Evolutionary conservation across 2,329 filamentous ascomycete species (phyloP), one percentile per base, ranked within the genome.

Genomic region (Escovopsis sp.): DNA sequence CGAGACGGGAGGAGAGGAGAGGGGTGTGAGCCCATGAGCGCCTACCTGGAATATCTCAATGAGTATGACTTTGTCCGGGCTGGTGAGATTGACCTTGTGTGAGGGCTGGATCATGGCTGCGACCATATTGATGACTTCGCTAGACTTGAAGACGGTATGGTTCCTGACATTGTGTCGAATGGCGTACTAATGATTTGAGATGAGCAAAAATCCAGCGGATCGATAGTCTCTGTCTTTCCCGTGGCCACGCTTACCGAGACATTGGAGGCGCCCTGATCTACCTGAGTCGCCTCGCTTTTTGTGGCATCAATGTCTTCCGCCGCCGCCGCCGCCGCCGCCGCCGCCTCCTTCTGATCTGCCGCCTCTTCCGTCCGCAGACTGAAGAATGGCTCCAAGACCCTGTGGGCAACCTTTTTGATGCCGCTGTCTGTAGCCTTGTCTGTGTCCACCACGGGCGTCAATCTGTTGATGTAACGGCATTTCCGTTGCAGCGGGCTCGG

Each of bases 1-100:
- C 8, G 27, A 8, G 7, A 9, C 3, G 7, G 11, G 27, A 30
- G 27, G 11, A 30, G 11, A 11, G 11, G 11, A 9, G 8, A 30
- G 11, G 27, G 27, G 8, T 7, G 8, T 3, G 13, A 30, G 7
- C 14, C 37, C 7, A 39, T 4, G 20, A 20, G 25, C 20, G 43
- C 59, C 48, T 70, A 84, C 84, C 72, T 86, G 78, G 58, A 82
- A 89, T 43, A 91, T 72, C 52, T 91, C 84, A 43, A 91, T 76
- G 46, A 89, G 62, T 50, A 91, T 80, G 29, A 88, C 74, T 55
- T 84, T 76, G 61, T 89, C 83, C 30, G 84, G 83, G n/a, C 70
- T 72, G 38, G 70, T 74, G n/a, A 93, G 71, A 52, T 88, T 77
- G 44, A 91, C 85, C 53, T 79, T 81, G 61, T 91, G 84, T 33